A percentile compares a stretch with the other conserved stretches of the same genome.
These are phyloP conservation scores for Chrysophaeum taylorii DNA, from an alignment of 352 stramenopile genomes.

Conservation along the genomic window DNA sequence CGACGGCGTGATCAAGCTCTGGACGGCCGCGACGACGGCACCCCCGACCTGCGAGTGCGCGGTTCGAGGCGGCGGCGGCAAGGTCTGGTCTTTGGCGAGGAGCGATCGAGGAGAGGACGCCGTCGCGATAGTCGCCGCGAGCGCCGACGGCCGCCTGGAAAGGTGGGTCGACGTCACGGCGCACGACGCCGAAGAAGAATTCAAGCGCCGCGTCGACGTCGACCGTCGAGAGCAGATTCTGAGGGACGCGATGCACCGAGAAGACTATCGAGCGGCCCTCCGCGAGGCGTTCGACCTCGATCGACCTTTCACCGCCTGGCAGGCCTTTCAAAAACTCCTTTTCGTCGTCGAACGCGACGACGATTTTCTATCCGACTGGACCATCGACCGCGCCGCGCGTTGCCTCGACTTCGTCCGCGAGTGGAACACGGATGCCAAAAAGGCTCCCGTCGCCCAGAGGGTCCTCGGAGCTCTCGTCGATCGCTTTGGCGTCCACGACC, in stretches of 20 bases:
- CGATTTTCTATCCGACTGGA: slow-evolving; percentile 36
- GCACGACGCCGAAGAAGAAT: slow-evolving; percentile 64
- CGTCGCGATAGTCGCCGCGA: slow-evolving; percentile 77
- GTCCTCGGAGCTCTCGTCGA: slow-evolving; percentile 71
- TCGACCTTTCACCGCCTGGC: slow-evolving; percentile 81
- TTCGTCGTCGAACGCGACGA: slow-evolving; percentile 41
- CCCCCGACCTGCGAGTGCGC: slow-evolving; percentile 94
- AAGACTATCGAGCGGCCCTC: slow-evolving; percentile 65
- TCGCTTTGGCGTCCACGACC: slow-evolving; percentile 37
- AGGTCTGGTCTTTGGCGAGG: slow-evolving; percentile 88
- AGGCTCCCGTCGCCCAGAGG: slow-evolving; percentile 80
- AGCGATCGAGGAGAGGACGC: slow-evolving; percentile 64
- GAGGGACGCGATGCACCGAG: slow-evolving; percentile 77
- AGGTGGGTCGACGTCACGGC: slow-evolving; percentile 86
- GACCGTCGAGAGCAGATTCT: slow-evolving; percentile 88
- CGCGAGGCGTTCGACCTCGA: slow-evolving; percentile 74
- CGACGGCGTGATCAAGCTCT: slow-evolving; percentile 93
- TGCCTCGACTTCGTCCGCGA: slow-evolving; percentile 85
- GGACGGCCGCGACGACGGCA: slow-evolving; percentile 93
- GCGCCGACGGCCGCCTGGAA: slow-evolving; percentile 83
- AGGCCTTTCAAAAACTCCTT: slow-evolving; percentile 51
- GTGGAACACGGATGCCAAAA: slow-evolving; percentile 93
- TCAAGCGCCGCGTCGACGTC: slow-evolving; percentile 69
- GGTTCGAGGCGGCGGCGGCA: slow-evolving; percentile 89
- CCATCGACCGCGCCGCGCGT: slow-evolving; percentile 64